Base-by-base conservation (phyloP, 805 yeast genomes). In the Barnettozyma siamensis region DNA sequence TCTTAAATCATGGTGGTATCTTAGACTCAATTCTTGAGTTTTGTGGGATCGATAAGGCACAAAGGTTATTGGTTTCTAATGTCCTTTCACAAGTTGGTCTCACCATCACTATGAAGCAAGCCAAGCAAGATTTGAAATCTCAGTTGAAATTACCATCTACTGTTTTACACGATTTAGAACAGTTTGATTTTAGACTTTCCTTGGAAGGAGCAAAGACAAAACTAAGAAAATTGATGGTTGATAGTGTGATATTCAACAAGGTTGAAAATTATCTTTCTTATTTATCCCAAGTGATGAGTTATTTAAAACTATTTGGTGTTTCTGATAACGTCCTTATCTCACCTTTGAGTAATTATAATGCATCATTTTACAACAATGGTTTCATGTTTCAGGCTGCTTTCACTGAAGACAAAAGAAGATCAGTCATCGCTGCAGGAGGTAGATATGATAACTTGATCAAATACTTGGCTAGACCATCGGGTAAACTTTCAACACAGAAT, bases 391-490 rank as follows among this genome's bases (percentile, higher is more conserved):
- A 88, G 51, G 87, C 85, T 0, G 75, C 88, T 21, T 16, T 8
- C 2, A 75, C 78, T 48, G 83, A 86, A 41, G 81, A 78, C 46
- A 70, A 55, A 58, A 53, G 66, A 67, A 55, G 42, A 49, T 66
- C 58, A 31, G 47, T 82, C 26, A 66, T 93, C 31, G 93, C 93
- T 13, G 91, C 93, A 0, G 99, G 99, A 34, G 99, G 99, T 3
- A 69, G 99, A 31, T 93, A 88, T 57, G 98, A 91, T 54, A 67
- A 70, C 17, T 68, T 93, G 48, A 75, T 88, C 12, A 67, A 76
- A 3, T 70, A 80, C 15, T 71, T 88, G 45, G 75, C 91, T 0
- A 78, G 85, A 49, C 72, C 78, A 1, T 63, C 75, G 44, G 61
- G 57, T 4, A 57, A 57, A 36, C 38, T 55, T 1, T 56, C 54